A percentile compares a stretch with the other conserved stretches of the same genome.
These are phyloP conservation scores for Fusarium humuli DNA, from an alignment of 2,329 filamentous ascomycete species.

Conservation along the genomic window DNA sequence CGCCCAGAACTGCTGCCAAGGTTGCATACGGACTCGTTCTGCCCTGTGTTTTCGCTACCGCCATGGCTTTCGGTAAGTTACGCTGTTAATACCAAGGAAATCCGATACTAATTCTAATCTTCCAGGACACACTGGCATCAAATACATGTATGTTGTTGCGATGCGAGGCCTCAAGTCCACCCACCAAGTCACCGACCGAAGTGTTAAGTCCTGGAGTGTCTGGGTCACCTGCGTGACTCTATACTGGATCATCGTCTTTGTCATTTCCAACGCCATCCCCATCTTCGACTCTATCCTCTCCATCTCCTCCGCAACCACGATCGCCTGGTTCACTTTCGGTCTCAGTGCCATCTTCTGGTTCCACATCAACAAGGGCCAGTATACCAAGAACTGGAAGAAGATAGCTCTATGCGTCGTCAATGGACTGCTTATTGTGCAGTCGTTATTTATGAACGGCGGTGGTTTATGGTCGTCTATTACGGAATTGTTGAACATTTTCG, in stretches of 20 bases:
- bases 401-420: conserved; percentile 41
- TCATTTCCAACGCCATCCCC: conserved; percentile 52
- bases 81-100: background rate
- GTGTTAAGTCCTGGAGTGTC: conserved; percentile 50
- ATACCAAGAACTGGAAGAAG: conserved; percentile 40
- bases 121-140: conserved; percentile 46
- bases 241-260: conserved; percentile 50
- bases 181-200: conserved; percentile 49
- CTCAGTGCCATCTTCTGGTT: conserved; percentile 52
- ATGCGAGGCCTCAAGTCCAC: conserved; percentile 50
- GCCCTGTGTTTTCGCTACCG: conserved; percentile 49
- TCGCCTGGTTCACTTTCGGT: conserved; percentile 53
- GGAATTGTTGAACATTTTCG: conserved; percentile 47
- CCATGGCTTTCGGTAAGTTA: conserved; percentile 45
- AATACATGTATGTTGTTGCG: conserved; percentile 50
- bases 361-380: conserved; percentile 47
- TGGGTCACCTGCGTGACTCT: conserved; percentile 50
- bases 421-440: conserved; percentile 47
- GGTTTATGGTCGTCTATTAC: conserved; percentile 51
- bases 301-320: conserved; percentile 51
- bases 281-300: conserved; percentile 53
- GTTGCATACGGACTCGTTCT: conserved; percentile 50
- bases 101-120: background rate
- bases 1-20: conserved; percentile 49
- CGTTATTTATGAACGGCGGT: conserved; percentile 52